Conservation (phyloP, 345 rosid genomes). For the Alliaria petiolata region DNA sequence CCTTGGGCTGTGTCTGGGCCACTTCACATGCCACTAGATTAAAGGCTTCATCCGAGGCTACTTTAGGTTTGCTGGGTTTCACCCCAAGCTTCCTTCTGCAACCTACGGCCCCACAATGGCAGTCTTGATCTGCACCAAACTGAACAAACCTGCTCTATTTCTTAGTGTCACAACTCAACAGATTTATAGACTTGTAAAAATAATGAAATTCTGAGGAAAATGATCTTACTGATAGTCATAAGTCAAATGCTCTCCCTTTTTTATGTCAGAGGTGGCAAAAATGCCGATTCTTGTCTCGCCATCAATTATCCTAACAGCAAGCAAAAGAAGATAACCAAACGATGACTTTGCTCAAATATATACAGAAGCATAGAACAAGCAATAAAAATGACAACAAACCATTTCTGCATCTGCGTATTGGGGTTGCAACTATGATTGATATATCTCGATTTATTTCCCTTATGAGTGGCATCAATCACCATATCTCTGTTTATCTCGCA, state of each 20-base stretch:
- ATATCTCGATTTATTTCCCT: conserved; percentile 97
- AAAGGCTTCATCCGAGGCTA: conserved; percentile 80
- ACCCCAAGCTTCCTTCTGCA: conserved; percentile 93
- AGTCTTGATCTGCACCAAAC: conserved; percentile 99
- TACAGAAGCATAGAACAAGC: not conserved
- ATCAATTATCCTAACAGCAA: conserved; percentile 70
- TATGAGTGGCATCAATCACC: conserved; percentile 98
- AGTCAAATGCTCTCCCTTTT: conserved; percentile 90
- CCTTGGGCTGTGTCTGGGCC: conserved; percentile 54
- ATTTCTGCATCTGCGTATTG: conserved; percentile 98
- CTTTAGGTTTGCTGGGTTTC: conserved; percentile 79
- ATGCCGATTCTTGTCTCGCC: conserved; percentile 99
- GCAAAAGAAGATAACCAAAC: too few relatives aligned
- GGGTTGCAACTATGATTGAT: conserved; percentile 97
- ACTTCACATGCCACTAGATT: conserved; percentile 68
- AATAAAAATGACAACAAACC: conserved; percentile 40
- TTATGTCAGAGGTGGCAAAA: conserved; percentile 77
- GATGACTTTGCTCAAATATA: not conserved
- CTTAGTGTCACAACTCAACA: conserved; percentile 42
- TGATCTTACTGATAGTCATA: conserved; percentile 91
- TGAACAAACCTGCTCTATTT: conserved; percentile 92
- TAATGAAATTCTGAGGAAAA: not conserved
- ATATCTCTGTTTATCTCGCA: conserved; percentile 96
- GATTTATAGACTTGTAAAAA: not conserved
- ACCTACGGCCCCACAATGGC: conserved; percentile 83